Conservation (phyloP, 306 rosid species). For the Comarum palustre region DNA sequence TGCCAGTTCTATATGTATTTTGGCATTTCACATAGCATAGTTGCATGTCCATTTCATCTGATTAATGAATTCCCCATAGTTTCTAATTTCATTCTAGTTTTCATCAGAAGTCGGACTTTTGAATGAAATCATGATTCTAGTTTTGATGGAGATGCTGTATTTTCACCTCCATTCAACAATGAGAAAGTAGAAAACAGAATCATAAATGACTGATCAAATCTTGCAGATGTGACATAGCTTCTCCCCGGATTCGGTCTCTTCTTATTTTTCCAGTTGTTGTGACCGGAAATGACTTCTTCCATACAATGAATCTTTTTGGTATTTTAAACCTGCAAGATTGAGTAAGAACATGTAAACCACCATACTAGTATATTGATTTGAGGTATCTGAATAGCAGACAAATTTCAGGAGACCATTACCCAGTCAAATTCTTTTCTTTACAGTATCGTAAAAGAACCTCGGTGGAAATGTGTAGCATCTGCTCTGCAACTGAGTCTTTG, state of each 20-base stretch:
- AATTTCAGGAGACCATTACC: conserved; percentile 35
- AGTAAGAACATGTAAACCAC: background rate
- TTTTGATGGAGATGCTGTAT: background rate
- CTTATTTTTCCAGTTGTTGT: conserved; percentile 66
- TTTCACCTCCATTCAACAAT: background rate
- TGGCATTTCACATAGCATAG: conserved; percentile 2
- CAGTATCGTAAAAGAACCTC: conserved; percentile 52
- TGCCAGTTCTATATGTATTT: conserved; percentile 2
- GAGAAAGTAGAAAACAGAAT: conserved; percentile 18
- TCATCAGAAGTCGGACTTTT: background rate
- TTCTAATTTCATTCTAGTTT: background rate
- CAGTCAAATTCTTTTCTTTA: conserved; percentile 46
- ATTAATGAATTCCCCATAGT: background rate
- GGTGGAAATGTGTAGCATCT: conserved; percentile 38
- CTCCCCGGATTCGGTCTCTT: conserved; percentile 54
- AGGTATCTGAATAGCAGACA: background rate
- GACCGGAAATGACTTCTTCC: conserved; percentile 72
- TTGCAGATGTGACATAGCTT: conserved; percentile 40
- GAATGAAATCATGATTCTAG: background rate
- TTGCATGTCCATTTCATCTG: background rate
- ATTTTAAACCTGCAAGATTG: conserved; percentile 63
- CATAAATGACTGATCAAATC: conserved; percentile 56
- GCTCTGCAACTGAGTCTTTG: conserved; percentile 23
- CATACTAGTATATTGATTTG: background rate
- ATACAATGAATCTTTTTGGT: conserved; percentile 53